phyloP scores from a whole-genome alignment of 129 eudicot species.

The Helichrysum umbraculigerum region DNA sequence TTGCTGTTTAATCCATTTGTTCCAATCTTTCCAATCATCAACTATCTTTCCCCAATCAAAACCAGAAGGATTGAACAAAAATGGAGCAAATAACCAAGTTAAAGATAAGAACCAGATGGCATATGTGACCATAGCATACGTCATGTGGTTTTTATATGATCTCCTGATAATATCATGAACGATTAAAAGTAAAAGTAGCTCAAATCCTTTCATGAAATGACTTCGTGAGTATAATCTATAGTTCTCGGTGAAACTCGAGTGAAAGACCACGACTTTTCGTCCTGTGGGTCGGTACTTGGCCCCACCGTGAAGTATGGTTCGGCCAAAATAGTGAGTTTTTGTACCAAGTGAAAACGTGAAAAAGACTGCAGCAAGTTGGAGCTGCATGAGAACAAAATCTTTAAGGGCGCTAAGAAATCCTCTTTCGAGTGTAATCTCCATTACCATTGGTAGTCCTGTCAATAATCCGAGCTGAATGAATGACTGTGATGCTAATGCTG shows the following conservation, averaged over 20 bases:
- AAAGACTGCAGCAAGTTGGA: conserved; percentile 91
- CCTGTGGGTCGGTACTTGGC: conserved; percentile 94
- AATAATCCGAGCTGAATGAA: conserved; percentile 92
- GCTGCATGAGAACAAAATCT: conserved; percentile 94
- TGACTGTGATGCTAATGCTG: conserved; percentile 93
- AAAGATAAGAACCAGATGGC: conserved; percentile 90
- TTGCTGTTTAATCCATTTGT: conserved; percentile 92
- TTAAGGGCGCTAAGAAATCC: conserved; percentile 85
- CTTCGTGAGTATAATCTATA: conserved; percentile 87
- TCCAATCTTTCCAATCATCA: conserved; percentile 98
- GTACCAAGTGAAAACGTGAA: conserved; percentile 92
- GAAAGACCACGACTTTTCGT: conserved; percentile 83
- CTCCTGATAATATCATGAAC: conserved; percentile 74
- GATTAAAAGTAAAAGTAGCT: conserved; percentile 60
- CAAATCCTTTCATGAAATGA: conserved; percentile 94
- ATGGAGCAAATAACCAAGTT: conserved; percentile 94
- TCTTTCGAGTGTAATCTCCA: conserved; percentile 81
- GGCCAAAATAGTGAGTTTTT: conserved; percentile 88
- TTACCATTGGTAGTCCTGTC: conserved; percentile 92
- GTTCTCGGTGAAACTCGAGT: conserved; percentile 80
- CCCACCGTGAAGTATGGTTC: conserved; percentile 96
- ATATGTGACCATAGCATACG: conserved; percentile 64
- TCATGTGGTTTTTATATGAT: conserved; percentile 63
- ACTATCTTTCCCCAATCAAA: conserved; percentile 89
- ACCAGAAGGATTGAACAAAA: conserved; percentile 89